Evolutionary conservation across 148 eudicot species (phyloP).

Genomic region (Pharnaceum exiguum): DNA sequence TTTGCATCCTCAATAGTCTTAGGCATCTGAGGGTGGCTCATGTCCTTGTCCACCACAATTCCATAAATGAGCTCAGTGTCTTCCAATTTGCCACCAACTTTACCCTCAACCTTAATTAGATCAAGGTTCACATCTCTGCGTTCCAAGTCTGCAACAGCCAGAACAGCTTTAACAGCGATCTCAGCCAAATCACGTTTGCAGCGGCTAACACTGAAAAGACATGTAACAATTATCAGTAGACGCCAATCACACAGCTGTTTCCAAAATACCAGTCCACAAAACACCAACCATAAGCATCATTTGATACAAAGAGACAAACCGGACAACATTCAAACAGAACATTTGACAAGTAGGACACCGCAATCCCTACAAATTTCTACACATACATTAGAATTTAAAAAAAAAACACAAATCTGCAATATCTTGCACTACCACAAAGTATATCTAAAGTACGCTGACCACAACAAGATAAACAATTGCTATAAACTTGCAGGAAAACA

Average conservation of each 20-base stretch:
- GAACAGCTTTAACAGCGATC: constrained; percentile 90
- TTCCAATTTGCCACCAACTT: constrained; percentile 96
- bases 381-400: too few species aligned
- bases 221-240: not conserved
- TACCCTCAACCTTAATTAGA: constrained; percentile 90
- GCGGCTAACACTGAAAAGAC: constrained; percentile 74
- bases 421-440: too few species aligned
- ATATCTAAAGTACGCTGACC: too few species aligned
- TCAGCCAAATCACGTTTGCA: constrained; percentile 95
- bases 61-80: constrained; percentile 97
- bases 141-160: constrained; percentile 97
- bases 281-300: not conserved
- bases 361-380: too few species aligned
- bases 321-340: too few species aligned
- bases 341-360: too few species aligned
- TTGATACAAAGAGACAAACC: too few species aligned
- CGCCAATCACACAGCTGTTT: not conserved
- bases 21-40: constrained; percentile 99
- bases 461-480: too few species aligned
- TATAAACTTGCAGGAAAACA: too few species aligned
- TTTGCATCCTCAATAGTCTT: constrained; percentile 81
- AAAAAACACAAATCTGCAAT: too few species aligned
- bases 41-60: constrained; percentile 90
- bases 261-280: not conserved
- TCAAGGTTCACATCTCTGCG: constrained; percentile 95